Evolutionary conservation across 371 early-diverging fungal species (phyloP).

Genomic region (Mortierella sp.): DNA sequence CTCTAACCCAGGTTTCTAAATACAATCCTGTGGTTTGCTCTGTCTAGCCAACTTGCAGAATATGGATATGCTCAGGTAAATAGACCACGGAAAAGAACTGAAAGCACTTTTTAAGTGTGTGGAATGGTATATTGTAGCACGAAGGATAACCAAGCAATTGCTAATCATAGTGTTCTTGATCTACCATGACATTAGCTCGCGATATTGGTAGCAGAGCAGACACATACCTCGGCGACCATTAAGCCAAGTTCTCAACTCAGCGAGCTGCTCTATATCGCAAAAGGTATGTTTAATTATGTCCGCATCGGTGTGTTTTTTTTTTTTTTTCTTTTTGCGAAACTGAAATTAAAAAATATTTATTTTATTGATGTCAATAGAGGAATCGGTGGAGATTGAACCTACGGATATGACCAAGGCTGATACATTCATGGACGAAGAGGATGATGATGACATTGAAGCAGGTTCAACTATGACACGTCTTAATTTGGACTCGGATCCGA

Average conservation of each 20-base stretch:
- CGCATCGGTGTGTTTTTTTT: neutral
- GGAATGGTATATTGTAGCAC: no score
- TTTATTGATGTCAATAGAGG: conserved; percentile 30
- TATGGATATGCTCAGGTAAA: conserved; percentile 68
- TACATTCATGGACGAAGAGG: conserved; percentile 8
- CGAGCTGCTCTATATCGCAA: conserved; percentile 65
- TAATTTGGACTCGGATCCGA: conserved; percentile 45
- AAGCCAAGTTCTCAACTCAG: conserved; percentile 66
- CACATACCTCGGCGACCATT: conserved; percentile 63
- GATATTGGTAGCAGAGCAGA: conserved; percentile 70
- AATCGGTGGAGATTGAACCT: conserved; percentile 50
- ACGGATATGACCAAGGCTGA: conserved; percentile 33
- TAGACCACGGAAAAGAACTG: no score
- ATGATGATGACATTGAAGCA: conserved; percentile 33
- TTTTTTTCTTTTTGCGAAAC: neutral
- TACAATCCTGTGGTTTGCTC: no score
- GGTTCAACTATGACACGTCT: conserved; percentile 26
- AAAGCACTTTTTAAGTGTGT: no score
- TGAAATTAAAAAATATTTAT: neutral
- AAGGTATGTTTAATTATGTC: conserved; percentile 48
- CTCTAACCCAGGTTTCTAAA: neutral
- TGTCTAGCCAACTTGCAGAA: conserved; percentile 70
- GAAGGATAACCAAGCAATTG: no score
- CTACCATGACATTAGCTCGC: conserved; percentile 57
- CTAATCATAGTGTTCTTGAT: neutral